Conservation (phyloP, 2,329 filamentous ascomycete species). For the Phialocephala subalpina region DNA sequence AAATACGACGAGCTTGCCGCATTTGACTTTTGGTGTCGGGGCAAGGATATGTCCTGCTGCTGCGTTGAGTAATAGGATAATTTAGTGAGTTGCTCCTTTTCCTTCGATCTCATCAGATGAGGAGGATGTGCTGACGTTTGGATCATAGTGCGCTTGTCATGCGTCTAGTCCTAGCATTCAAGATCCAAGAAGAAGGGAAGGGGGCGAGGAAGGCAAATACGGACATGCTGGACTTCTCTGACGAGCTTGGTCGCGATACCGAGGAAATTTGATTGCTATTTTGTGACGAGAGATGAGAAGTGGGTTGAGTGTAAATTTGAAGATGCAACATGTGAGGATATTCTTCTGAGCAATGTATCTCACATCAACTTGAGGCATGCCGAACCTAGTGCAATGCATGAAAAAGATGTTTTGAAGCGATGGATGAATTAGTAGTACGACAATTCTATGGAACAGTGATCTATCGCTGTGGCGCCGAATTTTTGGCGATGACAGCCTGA, state of each 20-base stretch:
- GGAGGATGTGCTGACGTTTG: neutral
- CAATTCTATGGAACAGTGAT: too few relatives aligned
- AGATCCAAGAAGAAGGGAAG: conserved; percentile 25
- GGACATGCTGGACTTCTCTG: conserved; percentile 33
- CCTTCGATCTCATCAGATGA: neutral
- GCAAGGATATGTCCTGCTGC: conserved; percentile 36
- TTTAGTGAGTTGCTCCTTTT: conserved; percentile 19
- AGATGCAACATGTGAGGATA: neutral
- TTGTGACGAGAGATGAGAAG: conserved; percentile 24
- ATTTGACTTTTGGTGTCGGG: conserved; percentile 38
- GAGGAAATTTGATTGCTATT: conserved; percentile 28
- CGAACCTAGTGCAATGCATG: too few relatives aligned
- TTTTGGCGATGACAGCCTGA: too few relatives aligned
- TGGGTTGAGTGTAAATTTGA: conserved; percentile 8
- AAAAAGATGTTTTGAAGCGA: too few relatives aligned
- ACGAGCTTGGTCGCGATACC: conserved; percentile 32
- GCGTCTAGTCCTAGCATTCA: conserved; percentile 32
- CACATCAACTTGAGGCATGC: too few relatives aligned
- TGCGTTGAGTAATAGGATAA: conserved; percentile 37
- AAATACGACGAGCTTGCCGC: conserved; percentile 30
- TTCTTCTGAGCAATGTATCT: too few relatives aligned
- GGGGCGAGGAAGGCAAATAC: conserved; percentile 25
- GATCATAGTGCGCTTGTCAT: conserved; percentile 28
- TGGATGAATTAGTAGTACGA: too few relatives aligned
- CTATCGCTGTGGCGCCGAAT: too few relatives aligned